Base-by-base conservation (phyloP, 306 rosid species). In the Fragaria ananassa region DNA sequence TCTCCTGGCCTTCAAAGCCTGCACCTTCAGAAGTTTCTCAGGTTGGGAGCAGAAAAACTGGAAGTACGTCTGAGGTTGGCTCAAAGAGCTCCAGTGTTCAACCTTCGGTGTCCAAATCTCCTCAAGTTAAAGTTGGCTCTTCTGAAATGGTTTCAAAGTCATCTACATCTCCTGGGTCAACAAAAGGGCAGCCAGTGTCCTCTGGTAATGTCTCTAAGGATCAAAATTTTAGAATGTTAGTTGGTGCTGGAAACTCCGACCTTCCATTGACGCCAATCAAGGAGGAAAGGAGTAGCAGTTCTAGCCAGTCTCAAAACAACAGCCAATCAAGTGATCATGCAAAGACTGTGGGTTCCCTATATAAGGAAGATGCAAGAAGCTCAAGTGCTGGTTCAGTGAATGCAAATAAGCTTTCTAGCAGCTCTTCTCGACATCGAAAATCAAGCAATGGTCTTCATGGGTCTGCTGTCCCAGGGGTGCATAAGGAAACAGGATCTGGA, bases 271-370 rank as follows among this genome's bases (percentile, higher is more conserved):
- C 87, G n/a, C 87, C 91, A 71, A 88, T 81, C n/a, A 93, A 83
- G 82, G 98, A 93, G 76, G 98, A 93, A 81, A 86, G 88, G 79
- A 89, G 96, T 79, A 88, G 96, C 77, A 89, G 96, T 84, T 93
- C 96, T 46, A 90, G 98, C 81, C 98, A 84, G 77, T 93, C 98
- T 46, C 94, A 86, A 67, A 90, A 88, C 83, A 93, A 88, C 75
- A 87, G 93, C 80, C 96, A 91, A 63, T 93, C 97, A 42, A 88
- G 98, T 44, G 94, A 91, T 63, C 94, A 83, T 86, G 89, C 86
- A 11, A 93, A 89, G 86, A 78, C 89, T 53, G 89, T 76, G 77
- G 91, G 87, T 35, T 85, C 82, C 62, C 73, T 89, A 9, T 85
- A 80, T 49, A 91, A 84, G 85, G 93, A 89, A 73, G 97, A 89